A percentile compares a stretch with the other conserved stretches of the same genome.
These are phyloP conservation scores for Termitomyces sp. DNA, from an alignment of 768 basidiomycete genomes.

Conservation along the genomic window DNA sequence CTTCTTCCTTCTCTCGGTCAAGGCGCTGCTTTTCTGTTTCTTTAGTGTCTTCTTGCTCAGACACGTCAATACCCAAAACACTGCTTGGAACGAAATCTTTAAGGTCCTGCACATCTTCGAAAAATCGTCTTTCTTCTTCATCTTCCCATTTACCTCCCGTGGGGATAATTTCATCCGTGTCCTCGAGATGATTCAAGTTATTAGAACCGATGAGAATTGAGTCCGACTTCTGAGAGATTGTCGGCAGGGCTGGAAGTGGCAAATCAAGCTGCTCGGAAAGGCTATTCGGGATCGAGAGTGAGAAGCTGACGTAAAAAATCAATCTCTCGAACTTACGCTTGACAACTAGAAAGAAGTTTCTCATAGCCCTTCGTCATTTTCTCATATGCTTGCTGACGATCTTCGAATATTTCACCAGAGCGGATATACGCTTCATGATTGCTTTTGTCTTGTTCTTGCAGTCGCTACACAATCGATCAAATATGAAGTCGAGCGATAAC, in stretches of 20 bases:
- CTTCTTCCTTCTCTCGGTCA: constrained; percentile 61
- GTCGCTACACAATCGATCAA: constrained; percentile 45
- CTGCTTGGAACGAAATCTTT: constrained; percentile 88
- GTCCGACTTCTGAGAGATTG: constrained; percentile 72
- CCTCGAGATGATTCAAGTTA: constrained; percentile 32
- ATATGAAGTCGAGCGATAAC: not conserved
- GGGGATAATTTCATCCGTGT: constrained; percentile 48
- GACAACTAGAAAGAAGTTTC: constrained; percentile 82
- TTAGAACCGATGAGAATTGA: constrained; percentile 71
- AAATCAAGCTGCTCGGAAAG: constrained; percentile 89
- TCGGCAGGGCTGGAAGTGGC: constrained; percentile 78
- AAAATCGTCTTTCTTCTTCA: constrained; percentile 92
- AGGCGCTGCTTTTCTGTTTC: constrained; percentile 48
- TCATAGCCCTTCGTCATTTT: constrained; percentile 97
- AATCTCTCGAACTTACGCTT: constrained; percentile 51
- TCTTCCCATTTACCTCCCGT: constrained; percentile 94
- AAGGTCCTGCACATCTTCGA: constrained; percentile 87
- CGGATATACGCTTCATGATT: constrained; percentile 99
- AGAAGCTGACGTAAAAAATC: not conserved
- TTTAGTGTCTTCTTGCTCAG: constrained; percentile 39
- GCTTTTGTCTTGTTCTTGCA: constrained; percentile 94
- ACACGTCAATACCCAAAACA: constrained; percentile 69
- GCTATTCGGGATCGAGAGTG: constrained; percentile 28
- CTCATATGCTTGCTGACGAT: constrained; percentile 97
- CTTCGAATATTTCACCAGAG: constrained; percentile 98